A percentile compares a stretch with the other conserved stretches of the same genome.
These are phyloP conservation scores for Hebeloma cylindrosporum DNA, from an alignment of 768 basidiomycete genomes.

Conservation along the genomic window DNA sequence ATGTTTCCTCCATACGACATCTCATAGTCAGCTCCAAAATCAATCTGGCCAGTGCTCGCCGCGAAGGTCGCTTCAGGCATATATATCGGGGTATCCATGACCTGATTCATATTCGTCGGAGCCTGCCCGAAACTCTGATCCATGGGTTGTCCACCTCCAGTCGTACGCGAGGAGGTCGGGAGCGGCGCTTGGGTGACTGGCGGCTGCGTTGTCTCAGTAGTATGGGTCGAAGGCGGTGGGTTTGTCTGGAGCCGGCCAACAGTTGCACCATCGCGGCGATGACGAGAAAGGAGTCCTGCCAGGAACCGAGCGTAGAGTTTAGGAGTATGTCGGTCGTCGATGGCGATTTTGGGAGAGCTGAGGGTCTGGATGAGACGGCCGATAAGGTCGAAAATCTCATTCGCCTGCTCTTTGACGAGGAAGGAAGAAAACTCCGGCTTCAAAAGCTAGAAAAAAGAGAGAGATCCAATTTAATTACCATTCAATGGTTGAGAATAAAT, in stretches of 20 bases:
- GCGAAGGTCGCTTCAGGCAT: constrained; percentile 49
- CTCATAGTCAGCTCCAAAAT: constrained; percentile 43
- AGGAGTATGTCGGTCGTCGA: constrained; percentile 81
- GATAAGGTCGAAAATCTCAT: constrained; percentile 71
- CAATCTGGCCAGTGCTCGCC: constrained; percentile 39
- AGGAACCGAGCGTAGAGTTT: constrained; percentile 81
- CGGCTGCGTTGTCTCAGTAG: constrained; percentile 13
- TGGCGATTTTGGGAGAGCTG: constrained; percentile 70
- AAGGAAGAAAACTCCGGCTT: constrained; percentile 72
- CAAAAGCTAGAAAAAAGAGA: constrained; percentile 47
- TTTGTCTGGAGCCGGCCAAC: constrained; percentile 53
- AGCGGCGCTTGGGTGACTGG: constrained; percentile 27
- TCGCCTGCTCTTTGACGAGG: constrained; percentile 60
- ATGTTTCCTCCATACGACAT: constrained; percentile 31
- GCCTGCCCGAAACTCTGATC: constrained; percentile 1
- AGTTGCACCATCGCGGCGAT: constrained; percentile 68
- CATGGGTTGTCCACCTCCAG: constrained; percentile 9
- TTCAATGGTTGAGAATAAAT: background rate
- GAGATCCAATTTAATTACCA: background rate
- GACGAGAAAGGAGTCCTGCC: constrained; percentile 63
- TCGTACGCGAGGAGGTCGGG: constrained; percentile 26
- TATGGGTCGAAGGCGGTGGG: constrained; percentile 42
- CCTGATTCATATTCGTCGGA: too few species aligned
- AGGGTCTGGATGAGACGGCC: constrained; percentile 70
- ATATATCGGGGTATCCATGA: constrained; percentile 41